Percentiles rank a stretch among this genome's conserved stretches.
Evolutionary conservation across 176 grass and related monocot genomes (phyloP).

Genomic region (Aegilops bicornis): DNA sequence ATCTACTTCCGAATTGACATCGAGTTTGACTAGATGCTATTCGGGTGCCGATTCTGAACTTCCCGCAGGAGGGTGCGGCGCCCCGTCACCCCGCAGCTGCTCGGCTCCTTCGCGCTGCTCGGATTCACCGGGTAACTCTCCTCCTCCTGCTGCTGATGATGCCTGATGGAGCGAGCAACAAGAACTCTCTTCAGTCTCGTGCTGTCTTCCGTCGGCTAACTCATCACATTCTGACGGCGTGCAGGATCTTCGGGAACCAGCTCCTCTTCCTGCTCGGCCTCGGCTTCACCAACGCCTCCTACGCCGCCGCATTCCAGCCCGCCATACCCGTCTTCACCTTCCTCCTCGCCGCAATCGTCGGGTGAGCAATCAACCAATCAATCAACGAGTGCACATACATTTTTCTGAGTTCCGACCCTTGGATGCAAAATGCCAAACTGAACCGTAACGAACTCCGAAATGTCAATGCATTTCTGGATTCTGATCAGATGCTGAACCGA

Average conservation of each 20-base stretch:
- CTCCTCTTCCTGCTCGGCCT: slow-evolving; percentile 91
- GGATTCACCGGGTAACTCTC: slow-evolving; percentile 71
- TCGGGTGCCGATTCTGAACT: not conserved
- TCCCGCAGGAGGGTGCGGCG: slow-evolving; percentile 43
- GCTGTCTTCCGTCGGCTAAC: not conserved
- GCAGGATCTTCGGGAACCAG: slow-evolving; percentile 90
- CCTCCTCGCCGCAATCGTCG: slow-evolving; percentile 57
- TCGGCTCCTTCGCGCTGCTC: slow-evolving; percentile 73
- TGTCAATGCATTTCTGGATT: not conserved
- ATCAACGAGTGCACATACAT: not conserved
- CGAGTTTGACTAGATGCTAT: not conserved
- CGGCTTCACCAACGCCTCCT: slow-evolving; percentile 83
- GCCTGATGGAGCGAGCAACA: not conserved
- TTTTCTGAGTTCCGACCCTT: not conserved
- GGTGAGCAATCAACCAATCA: slow-evolving; percentile 22
- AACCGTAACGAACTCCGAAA: not conserved
- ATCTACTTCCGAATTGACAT: not conserved
- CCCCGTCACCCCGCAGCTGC: slow-evolving; percentile 56
- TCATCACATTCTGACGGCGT: not conserved
- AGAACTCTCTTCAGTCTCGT: not conserved
- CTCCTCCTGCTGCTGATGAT: not conserved
- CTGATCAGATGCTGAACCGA: not conserved
- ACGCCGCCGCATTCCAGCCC: slow-evolving; percentile 87
- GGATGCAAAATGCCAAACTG: not conserved
- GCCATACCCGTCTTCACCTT: slow-evolving; percentile 94